These are phyloP conservation scores for Phylloporus sp. DNA, from an alignment of 1,284 basidiomycete genomes.

Conservation along the genomic window DNA sequence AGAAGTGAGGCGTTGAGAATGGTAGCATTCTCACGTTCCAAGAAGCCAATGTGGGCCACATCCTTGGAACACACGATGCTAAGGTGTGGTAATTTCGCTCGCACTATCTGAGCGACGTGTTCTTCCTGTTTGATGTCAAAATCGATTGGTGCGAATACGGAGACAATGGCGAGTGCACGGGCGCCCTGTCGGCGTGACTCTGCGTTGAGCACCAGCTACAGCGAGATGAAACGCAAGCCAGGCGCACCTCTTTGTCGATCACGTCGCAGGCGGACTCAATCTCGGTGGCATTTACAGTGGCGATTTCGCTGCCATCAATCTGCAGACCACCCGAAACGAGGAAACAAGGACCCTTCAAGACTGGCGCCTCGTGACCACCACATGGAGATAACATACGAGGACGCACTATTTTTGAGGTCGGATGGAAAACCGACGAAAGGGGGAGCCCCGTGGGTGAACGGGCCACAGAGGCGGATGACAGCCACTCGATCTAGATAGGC, in stretches of 20 bases:
- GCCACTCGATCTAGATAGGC: constrained; percentile 53
- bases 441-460: constrained; percentile 45
- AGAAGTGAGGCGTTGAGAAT: constrained; percentile 67
- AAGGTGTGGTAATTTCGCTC: constrained; percentile 47
- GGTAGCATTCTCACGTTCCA: constrained; percentile 65
- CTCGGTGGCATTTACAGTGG: constrained; percentile 43
- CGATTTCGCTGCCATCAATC: constrained; percentile 54
- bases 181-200: constrained; percentile 38
- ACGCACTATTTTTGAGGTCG: constrained; percentile 36
- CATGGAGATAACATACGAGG: not conserved
- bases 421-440: constrained; percentile 44
- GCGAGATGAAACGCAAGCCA: not conserved
- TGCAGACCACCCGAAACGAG: constrained; percentile 51
- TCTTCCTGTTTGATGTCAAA: constrained; percentile 49
- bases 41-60: constrained; percentile 58
- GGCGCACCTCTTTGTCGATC: constrained; percentile 33
- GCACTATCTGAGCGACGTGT: constrained; percentile 46
- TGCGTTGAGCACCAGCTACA: constrained; percentile 8
- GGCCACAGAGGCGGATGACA: constrained; percentile 55
- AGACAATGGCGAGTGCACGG: constrained; percentile 50
- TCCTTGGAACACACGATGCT: constrained; percentile 39
- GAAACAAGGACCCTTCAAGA: constrained; percentile 45
- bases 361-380: constrained; percentile 7
- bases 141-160: constrained; percentile 56
- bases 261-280: constrained; percentile 38